Evolutionary conservation across 2,329 filamentous ascomycete species (phyloP), one percentile per base, ranked within the genome.

Genomic region (Metarhizium rileyi): DNA sequence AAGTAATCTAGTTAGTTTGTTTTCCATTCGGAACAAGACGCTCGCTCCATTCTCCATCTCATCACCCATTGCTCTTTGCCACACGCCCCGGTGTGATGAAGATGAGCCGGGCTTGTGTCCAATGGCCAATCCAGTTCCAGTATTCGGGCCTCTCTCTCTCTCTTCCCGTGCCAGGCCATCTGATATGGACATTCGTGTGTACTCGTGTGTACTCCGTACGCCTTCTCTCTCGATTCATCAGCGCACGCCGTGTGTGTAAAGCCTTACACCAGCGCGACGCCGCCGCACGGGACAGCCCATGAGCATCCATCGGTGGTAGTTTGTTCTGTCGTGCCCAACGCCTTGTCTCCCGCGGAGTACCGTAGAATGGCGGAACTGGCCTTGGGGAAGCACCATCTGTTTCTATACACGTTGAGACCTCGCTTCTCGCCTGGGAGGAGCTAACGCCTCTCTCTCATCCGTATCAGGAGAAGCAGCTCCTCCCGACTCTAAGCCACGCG

Each of bases 261-360:
- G n/a, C n/a, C n/a, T n/a, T 27, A 36, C 46, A 48, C 45, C 25
- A 23, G 42, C 49, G 33, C 41, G 45, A 25, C 40, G 45, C 41
- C 41, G 45, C 46, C 49, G 41, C 49, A 51, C 49, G 46, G 46
- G 42, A 48, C 50, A 51, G 46, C 35, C 46, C 46, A 46, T 48
- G 46, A 51, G 35, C 46, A 40, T 51, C 41, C 26, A 33, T 51
- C n/a, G 42, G 30, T 28, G 41, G 42, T 36, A 20, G 10, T 38
- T 18, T 8, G 6, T 20, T 38, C 35, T 46, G 42, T 22, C 35
- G 6, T 20, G n/a, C n/a, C 35, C n/a, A n/a, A n/a, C n/a, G n/a
- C 5, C 16, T 30, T 30, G 18, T 20, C 5, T 18, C 20, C 38
- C n/a, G 3, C 22, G 20, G 38, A 16, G 22, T 25, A 20, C 20